phyloP scores from a whole-genome alignment of 164 flowering plant genomes.

The Cinnamomum micranthum region DNA sequence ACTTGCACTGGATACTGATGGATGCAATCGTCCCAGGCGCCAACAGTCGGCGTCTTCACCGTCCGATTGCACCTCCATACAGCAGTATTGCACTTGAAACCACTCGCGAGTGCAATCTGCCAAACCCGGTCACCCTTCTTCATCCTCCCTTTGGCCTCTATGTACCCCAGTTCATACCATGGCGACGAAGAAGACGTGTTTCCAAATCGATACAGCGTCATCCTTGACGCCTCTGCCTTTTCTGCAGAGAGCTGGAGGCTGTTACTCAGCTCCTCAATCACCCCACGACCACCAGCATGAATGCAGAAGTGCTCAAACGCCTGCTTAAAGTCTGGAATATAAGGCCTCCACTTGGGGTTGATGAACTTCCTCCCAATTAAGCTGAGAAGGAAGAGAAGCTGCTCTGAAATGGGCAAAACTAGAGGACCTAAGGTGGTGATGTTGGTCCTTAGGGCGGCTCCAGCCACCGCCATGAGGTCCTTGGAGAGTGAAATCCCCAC shows the following conservation, averaged over 20 bases:
- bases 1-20: slow-evolving; percentile 10
- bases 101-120: slow-evolving; percentile 32
- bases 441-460: slow-evolving; percentile 13
- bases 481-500: slow-evolving; percentile 14
- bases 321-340: slow-evolving; percentile 22
- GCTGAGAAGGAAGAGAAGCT: slow-evolving; percentile 15
- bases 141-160: slow-evolving; percentile 36
- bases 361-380: slow-evolving; percentile 10
- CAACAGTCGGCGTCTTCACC: neutral
- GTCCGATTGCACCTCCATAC: slow-evolving; percentile 23
- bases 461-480: slow-evolving; percentile 17
- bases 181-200: slow-evolving; percentile 36
- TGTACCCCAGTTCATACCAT: slow-evolving; percentile 38
- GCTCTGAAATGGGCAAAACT: slow-evolving; percentile 15
- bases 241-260: slow-evolving; percentile 22
- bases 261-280: slow-evolving; percentile 28
- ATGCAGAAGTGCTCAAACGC: slow-evolving; percentile 43
- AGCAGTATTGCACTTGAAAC: slow-evolving; percentile 36
- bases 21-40: slow-evolving; percentile 22
- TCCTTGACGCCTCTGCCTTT: slow-evolving; percentile 37
- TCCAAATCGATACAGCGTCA: slow-evolving; percentile 38
- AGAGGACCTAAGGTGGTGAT: slow-evolving; percentile 18
- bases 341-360: slow-evolving; percentile 19
- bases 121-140: slow-evolving; percentile 30
- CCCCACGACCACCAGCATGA: slow-evolving; percentile 40